Evolutionary conservation across 192 early-diverging fungal genomes (phyloP).

Genomic region (Dissophora ornata): DNA sequence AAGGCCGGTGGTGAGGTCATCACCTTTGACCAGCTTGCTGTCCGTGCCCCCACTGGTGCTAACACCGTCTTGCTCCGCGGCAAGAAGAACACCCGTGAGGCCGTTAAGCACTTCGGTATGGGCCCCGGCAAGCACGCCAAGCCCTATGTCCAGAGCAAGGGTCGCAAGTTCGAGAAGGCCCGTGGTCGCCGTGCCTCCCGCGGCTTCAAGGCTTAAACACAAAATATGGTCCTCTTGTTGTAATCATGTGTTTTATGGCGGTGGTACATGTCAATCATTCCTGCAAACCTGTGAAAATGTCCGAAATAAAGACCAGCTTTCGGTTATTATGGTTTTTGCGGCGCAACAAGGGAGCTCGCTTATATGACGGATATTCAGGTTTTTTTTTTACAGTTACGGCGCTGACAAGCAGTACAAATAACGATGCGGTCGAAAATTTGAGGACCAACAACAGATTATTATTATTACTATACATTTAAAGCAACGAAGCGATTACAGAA

Average conservation of each 20-base stretch:
- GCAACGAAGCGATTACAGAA: too few species aligned
- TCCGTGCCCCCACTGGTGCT: conserved; percentile 97
- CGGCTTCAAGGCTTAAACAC: conserved; percentile 94
- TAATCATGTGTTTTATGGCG: conserved; percentile 5
- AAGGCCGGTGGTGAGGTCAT: conserved; percentile 99
- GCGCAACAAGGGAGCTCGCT: too few species aligned
- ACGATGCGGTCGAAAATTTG: too few species aligned
- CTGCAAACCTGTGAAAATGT: conserved; percentile 18
- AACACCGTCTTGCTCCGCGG: conserved; percentile 97
- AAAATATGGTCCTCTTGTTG: conserved; percentile 1
- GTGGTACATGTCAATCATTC: conserved; percentile 30
- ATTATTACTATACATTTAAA: too few species aligned
- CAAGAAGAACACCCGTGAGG: conserved; percentile 92
- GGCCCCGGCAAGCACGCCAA: conserved; percentile 58
- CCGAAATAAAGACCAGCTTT: conserved; percentile 41
- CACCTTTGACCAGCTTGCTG: conserved; percentile 99
- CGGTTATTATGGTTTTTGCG: conserved; percentile 10
- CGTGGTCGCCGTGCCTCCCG: conserved; percentile 99
- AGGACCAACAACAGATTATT: too few species aligned
- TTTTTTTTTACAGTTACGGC: conserved; percentile 2
- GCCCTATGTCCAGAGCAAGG: conserved; percentile 98
- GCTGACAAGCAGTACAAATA: too few species aligned
- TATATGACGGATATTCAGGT: too few species aligned
- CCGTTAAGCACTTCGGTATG: conserved; percentile 98
- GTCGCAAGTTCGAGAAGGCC: conserved; percentile 99